Percentiles rank a stretch among this genome's conserved stretches.
phyloP scores from a whole-genome alignment of 352 stramenopile species.

The Discostella stelligera region DNA sequence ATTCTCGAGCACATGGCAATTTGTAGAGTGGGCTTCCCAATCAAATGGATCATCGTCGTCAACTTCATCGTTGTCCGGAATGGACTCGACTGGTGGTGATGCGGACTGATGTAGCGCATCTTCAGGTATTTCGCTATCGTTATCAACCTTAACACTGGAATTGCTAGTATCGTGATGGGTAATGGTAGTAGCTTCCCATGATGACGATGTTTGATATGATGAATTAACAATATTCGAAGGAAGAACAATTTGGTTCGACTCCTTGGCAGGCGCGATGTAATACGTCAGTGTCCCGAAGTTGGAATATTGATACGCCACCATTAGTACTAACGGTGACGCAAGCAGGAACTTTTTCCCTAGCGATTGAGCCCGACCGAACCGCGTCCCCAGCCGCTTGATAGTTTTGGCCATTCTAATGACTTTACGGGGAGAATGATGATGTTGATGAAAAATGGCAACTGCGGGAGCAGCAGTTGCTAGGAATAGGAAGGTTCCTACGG shows the following conservation, averaged over 20 bases:
- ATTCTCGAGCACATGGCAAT: slow-evolving; percentile 9
- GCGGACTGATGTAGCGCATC: too few species aligned
- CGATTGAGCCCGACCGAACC: neutral
- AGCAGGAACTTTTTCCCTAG: neutral
- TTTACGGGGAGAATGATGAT: too few species aligned
- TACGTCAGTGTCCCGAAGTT: neutral
- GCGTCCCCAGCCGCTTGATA: too few species aligned
- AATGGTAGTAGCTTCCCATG: too few species aligned
- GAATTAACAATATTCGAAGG: neutral
- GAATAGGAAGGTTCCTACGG: too few species aligned
- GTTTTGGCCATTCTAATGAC: too few species aligned
- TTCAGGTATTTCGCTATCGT: neutral
- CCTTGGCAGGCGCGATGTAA: neutral
- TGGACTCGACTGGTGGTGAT: neutral
- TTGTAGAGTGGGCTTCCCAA: neutral
- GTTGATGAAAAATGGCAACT: too few species aligned
- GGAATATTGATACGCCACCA: neutral
- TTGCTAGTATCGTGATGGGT: neutral
- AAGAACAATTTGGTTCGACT: too few species aligned
- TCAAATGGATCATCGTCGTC: neutral
- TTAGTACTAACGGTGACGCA: neutral
- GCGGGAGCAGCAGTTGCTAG: too few species aligned
- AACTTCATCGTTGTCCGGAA: neutral
- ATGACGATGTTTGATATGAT: too few species aligned
- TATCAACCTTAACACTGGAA: neutral